A percentile compares a stretch with the other conserved stretches of the same genome.
These are phyloP conservation scores for Populus ilicifolia DNA, from an alignment of 345 rosid species.

Conservation along the genomic window DNA sequence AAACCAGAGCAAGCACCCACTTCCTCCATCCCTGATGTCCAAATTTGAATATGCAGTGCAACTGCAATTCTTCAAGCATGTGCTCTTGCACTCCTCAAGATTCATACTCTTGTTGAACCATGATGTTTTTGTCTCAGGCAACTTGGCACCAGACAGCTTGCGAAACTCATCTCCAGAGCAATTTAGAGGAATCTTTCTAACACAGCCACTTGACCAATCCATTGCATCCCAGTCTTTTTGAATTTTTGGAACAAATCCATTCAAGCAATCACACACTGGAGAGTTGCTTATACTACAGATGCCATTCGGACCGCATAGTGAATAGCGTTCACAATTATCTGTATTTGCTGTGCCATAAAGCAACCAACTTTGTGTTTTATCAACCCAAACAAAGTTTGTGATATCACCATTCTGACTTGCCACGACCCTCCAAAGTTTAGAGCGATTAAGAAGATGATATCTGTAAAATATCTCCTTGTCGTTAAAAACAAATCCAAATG, in stretches of 20 bases:
- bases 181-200: neutral
- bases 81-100: neutral
- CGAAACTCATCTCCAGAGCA: conserved; percentile 12
- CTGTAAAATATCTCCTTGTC: neutral
- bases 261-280: neutral
- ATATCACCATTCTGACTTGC: neutral
- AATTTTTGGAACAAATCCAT: neutral
- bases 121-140: conserved; percentile 8
- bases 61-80: too few species aligned
- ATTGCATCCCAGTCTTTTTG: neutral
- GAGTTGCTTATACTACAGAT: neutral
- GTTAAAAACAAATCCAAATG: neutral
- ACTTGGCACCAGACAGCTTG: conserved; percentile 4
- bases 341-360: neutral
- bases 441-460: neutral
- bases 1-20: conserved; percentile 4
- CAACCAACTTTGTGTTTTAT: neutral
- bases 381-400: neutral
- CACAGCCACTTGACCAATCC: conserved; percentile 1
- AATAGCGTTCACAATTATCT: conserved; percentile 1
- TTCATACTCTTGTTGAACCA: conserved; percentile 5
- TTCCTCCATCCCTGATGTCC: too few species aligned
- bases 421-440: neutral
- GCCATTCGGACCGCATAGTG: neutral
- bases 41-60: too few species aligned